Evolutionary conservation across 2,329 filamentous ascomycete species (phyloP).

Genomic region (Westerdykella aurantiaca): DNA sequence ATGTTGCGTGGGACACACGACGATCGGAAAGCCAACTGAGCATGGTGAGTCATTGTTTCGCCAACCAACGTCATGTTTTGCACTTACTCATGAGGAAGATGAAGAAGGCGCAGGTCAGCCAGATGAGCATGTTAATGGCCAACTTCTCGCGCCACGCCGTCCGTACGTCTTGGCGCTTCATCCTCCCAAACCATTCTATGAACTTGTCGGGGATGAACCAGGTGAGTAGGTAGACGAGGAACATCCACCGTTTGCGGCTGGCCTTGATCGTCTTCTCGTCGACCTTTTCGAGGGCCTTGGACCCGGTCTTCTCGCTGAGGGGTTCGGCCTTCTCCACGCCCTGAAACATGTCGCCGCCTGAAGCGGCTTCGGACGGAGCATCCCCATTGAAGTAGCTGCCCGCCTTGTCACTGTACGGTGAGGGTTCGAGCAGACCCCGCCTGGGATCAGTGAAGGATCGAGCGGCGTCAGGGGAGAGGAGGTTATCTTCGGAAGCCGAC

Average conservation of each 20-base stretch:
- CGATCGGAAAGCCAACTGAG: conserved; percentile 66
- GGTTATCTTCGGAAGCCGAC: conserved; percentile 49
- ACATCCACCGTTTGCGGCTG: conserved; percentile 86
- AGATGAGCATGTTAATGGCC: conserved; percentile 96
- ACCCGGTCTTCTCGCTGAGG: conserved; percentile 91
- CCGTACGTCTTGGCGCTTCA: conserved; percentile 87
- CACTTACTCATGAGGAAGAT: conserved; percentile 70
- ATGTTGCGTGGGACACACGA: conserved; percentile 88
- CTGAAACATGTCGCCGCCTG: conserved; percentile 98
- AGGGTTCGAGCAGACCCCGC: conserved; percentile 50
- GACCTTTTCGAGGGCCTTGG: conserved; percentile 83
- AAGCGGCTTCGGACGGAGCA: conserved; percentile 84
- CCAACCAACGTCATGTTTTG: neutral
- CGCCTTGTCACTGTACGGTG: conserved; percentile 66
- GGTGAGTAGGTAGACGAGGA: conserved; percentile 75
- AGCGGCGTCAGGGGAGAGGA: conserved; percentile 50
- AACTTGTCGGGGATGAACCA: conserved; percentile 82
- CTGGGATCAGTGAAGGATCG: conserved; percentile 52
- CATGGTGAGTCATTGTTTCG: conserved; percentile 11
- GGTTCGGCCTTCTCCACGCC: conserved; percentile 91
- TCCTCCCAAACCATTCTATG: conserved; percentile 70
- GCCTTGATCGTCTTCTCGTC: conserved; percentile 73
- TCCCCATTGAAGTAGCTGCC: conserved; percentile 84
- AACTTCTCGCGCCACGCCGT: conserved; percentile 95
- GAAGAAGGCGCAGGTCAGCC: conserved; percentile 71